Evolutionary conservation across 768 basidiomycete genomes (phyloP).

Genomic region (Sarcomyxa edulis): DNA sequence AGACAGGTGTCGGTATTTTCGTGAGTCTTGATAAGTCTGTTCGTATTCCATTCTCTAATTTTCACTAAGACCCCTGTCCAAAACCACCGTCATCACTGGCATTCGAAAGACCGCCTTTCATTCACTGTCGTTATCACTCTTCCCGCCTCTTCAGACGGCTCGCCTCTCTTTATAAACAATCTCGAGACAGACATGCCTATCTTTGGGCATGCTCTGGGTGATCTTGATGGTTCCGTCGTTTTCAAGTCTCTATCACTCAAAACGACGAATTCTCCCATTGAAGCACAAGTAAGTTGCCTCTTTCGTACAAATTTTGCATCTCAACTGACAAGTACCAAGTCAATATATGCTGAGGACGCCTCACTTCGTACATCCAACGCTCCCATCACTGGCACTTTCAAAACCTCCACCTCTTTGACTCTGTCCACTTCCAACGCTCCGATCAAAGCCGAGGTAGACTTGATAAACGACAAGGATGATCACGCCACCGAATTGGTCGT

Average conservation of each 20-base stretch:
- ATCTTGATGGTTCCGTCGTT: slow-evolving; percentile 26
- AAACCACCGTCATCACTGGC: too few species aligned
- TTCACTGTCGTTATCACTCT: slow-evolving; percentile 33
- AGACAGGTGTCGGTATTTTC: slow-evolving; percentile 30
- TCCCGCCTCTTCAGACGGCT: slow-evolving; percentile 20
- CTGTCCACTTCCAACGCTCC: slow-evolving; percentile 36
- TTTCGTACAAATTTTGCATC: background rate
- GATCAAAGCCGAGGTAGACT: slow-evolving; percentile 32
- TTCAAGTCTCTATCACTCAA: slow-evolving; percentile 35
- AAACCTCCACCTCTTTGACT: slow-evolving; percentile 20
- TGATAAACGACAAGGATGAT: slow-evolving; percentile 26
- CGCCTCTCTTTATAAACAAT: slow-evolving; percentile 28
- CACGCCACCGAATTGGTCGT: slow-evolving; percentile 18
- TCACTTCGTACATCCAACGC: slow-evolving; percentile 33
- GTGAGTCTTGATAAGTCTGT: slow-evolving; percentile 15
- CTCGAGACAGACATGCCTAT: slow-evolving; percentile 40
- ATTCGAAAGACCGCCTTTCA: slow-evolving; percentile 16
- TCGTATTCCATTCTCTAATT: background rate
- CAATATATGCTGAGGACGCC: slow-evolving; percentile 22
- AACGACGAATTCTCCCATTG: slow-evolving; percentile 28
- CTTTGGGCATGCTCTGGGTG: slow-evolving; percentile 33
- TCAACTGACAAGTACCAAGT: slow-evolving; percentile 14
- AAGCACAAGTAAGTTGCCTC: slow-evolving; percentile 24
- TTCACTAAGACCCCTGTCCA: slow-evolving; percentile 30
- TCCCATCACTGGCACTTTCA: slow-evolving; percentile 42